phyloP scores from a whole-genome alignment of 208 protist genomes.

The Balamuthia mandrillaris region DNA sequence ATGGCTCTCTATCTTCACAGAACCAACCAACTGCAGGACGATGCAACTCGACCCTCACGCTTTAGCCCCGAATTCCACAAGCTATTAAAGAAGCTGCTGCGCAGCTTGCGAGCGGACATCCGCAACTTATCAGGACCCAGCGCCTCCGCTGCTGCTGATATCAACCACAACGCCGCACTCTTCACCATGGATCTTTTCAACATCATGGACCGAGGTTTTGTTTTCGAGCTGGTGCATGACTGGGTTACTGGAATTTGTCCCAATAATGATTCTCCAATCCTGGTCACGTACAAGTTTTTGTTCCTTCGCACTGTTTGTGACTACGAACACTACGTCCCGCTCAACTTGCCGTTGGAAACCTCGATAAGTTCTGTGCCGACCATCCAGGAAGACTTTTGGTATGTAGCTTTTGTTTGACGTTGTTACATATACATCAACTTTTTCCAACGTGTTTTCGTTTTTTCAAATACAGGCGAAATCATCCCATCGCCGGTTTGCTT shows the following conservation, averaged over 20 bases:
- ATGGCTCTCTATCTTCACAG: constrained; percentile 36
- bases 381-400: not conserved
- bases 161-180: constrained; percentile 55
- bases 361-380: constrained; percentile 25
- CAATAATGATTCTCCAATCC: not conserved
- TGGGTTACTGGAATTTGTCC: not conserved
- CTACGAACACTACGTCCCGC: constrained; percentile 63
- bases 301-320: constrained; percentile 55
- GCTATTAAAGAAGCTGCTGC: not conserved
- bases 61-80: not conserved
- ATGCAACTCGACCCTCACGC: not conserved
- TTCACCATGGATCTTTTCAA: constrained; percentile 63
- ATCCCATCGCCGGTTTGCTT: not conserved
- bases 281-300: constrained; percentile 50
- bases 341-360: constrained; percentile 52
- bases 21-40: not conserved
- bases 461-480: too few relatives aligned
- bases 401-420: too few relatives aligned
- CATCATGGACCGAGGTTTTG: constrained; percentile 54
- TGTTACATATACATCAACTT: too few relatives aligned
- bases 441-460: too few relatives aligned
- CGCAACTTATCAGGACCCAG: too few relatives aligned
- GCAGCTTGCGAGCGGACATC: not conserved
- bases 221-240: constrained; percentile 49
- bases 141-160: constrained; percentile 1